Percentiles rank a stretch among this genome's conserved stretches.
These are phyloP conservation scores for Suillus spraguei DNA, from an alignment of 768 basidiomycete genomes.

Conservation along the genomic window DNA sequence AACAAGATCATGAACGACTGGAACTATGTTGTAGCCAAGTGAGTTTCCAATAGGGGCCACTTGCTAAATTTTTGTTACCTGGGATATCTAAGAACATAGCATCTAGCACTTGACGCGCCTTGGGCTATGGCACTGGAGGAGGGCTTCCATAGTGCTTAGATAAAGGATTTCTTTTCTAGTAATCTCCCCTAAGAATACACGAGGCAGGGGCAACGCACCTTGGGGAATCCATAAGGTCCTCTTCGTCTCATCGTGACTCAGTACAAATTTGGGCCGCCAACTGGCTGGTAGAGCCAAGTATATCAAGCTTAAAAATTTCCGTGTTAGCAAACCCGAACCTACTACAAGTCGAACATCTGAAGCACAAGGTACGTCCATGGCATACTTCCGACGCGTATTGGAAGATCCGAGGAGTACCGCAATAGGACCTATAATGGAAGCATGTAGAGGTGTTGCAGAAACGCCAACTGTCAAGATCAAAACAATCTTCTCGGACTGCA, in stretches of 20 bases:
- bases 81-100: background rate
- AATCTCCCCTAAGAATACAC: conserved; percentile 2
- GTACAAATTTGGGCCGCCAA: background rate
- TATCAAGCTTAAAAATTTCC: background rate
- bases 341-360: background rate
- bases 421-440: conserved; percentile 5
- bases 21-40: background rate
- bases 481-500: conserved; percentile 1
- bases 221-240: background rate
- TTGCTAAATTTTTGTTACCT: background rate
- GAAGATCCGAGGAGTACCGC: background rate
- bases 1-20: background rate
- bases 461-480: background rate
- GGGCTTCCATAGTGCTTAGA: background rate
- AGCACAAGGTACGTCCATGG: conserved; percentile 3
- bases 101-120: background rate
- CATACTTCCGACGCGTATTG: conserved; percentile 1
- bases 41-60: background rate
- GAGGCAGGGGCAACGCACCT: background rate
- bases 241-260: background rate
- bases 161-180: background rate
- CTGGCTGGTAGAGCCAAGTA: background rate
- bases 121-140: background rate
- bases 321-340: background rate
- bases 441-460: background rate